Conservation (phyloP, 441 rosid genomes). For the Breynia disticha region DNA sequence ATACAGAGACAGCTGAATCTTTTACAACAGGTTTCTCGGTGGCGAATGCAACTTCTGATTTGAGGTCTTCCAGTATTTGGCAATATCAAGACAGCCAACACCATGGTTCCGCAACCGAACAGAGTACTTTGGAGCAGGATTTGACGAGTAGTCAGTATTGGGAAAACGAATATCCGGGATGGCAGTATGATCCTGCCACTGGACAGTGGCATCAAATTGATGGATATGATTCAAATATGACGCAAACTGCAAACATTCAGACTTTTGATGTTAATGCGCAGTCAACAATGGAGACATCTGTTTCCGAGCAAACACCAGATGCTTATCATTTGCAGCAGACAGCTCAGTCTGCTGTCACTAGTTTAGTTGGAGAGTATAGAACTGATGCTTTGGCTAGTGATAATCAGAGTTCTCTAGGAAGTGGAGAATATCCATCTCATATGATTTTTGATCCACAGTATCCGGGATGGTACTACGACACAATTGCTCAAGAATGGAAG, state of each 20-base stretch:
- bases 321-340: conserved; percentile 39
- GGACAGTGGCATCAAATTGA: conserved; percentile 64
- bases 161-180: conserved; percentile 70
- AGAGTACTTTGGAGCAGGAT: conserved; percentile 24
- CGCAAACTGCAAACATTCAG: conserved; percentile 18
- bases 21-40: conserved; percentile 23
- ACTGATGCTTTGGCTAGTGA: conserved; percentile 38
- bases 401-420: conserved; percentile 45
- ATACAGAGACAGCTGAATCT: conserved; percentile 9
- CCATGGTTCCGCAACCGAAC: conserved; percentile 14
- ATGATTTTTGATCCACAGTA: conserved; percentile 69
- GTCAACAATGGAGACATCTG: conserved; percentile 17
- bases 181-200: conserved; percentile 50
- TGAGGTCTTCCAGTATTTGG: conserved; percentile 13
- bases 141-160: conserved; percentile 37
- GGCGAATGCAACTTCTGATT: conserved; percentile 14
- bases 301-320: conserved; percentile 29
- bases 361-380: conserved; percentile 22
- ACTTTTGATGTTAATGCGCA: conserved; percentile 20
- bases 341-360: conserved; percentile 31
- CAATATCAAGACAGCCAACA: conserved; percentile 18
- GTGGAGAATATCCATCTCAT: conserved; percentile 58
- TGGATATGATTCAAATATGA: conserved; percentile 16
- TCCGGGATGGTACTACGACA: conserved; percentile 78
- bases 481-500: conserved; percentile 51